A percentile compares a stretch with the other conserved stretches of the same genome.
Evolutionary conservation across 1,139 yeast species (phyloP).

Genomic region (Magnusiomyces sp.): DNA sequence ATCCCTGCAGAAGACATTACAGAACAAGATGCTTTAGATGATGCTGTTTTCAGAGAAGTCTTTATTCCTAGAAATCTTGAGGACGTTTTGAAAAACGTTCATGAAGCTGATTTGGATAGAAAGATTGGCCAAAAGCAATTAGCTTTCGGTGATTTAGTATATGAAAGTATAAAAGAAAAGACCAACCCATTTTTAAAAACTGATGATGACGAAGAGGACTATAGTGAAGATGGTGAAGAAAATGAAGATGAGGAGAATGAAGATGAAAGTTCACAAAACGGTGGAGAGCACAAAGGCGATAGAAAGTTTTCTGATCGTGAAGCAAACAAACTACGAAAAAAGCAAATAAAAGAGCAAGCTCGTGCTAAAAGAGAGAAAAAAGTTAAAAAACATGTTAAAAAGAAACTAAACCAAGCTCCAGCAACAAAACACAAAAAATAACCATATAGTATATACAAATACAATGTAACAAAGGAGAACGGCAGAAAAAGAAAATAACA

Average conservation of each 20-base stretch:
- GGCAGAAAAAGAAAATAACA: too few relatives aligned
- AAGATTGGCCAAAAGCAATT: too few relatives aligned
- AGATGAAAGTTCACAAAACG: conserved; percentile 38
- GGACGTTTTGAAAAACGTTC: conserved; percentile 28
- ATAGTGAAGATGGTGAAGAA: conserved; percentile 17
- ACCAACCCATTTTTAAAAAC: too few relatives aligned
- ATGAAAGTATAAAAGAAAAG: too few relatives aligned
- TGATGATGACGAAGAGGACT: neutral
- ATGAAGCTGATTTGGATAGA: too few relatives aligned
- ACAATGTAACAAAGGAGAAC: too few relatives aligned
- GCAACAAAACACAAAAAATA: conserved; percentile 1
- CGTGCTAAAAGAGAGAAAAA: conserved; percentile 84
- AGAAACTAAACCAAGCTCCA: conserved; percentile 33
- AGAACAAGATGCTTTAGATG: conserved; percentile 54
- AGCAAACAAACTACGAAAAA: conserved; percentile 73
- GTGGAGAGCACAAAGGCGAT: conserved; percentile 41
- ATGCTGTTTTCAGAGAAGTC: conserved; percentile 78
- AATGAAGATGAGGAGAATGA: conserved; percentile 34
- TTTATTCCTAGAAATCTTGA: conserved; percentile 65
- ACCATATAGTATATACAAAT: too few relatives aligned
- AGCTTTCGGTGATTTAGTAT: too few relatives aligned
- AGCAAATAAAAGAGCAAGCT: conserved; percentile 71
- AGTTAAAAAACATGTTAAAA: conserved; percentile 86
- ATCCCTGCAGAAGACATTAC: conserved; percentile 32
- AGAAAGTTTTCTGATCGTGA: conserved; percentile 81